Conservation (phyloP, 306 rosid species). For the Rubus idaeus region DNA sequence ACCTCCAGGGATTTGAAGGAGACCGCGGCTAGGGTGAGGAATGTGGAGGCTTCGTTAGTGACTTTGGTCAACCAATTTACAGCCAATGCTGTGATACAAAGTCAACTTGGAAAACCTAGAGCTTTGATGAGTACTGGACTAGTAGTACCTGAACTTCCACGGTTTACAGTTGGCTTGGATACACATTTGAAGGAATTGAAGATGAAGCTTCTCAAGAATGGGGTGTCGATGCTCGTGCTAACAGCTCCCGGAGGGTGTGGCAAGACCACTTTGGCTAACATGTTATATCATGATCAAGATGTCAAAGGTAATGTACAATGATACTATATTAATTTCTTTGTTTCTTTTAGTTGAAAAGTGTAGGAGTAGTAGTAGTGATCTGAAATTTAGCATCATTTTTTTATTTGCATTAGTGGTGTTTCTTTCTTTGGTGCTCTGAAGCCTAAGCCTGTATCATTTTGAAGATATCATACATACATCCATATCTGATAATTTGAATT, state of each 20-base stretch:
- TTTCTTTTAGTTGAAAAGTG: neutral
- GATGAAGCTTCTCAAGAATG: slow-evolving; percentile 30
- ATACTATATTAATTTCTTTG: neutral
- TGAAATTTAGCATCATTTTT: neutral
- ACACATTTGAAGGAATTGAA: slow-evolving; percentile 44
- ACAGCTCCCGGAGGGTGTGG: slow-evolving; percentile 54
- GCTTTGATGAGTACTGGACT: slow-evolving; percentile 7
- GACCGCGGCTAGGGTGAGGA: neutral
- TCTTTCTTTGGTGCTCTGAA: no score
- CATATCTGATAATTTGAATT: neutral
- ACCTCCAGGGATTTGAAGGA: slow-evolving; percentile 17
- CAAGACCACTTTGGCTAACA: slow-evolving; percentile 47
- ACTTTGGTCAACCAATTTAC: neutral
- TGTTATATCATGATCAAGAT: slow-evolving; percentile 45
- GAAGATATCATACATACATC: neutral
- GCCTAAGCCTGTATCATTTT: neutral
- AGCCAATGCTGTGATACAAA: no score
- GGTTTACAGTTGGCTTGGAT: slow-evolving; percentile 49
- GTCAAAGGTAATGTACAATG: slow-evolving; percentile 33
- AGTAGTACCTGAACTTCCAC: slow-evolving; percentile 36
- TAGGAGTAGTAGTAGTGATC: neutral
- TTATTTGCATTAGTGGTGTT: neutral
- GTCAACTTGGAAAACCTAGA: neutral
- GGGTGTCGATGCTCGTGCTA: slow-evolving; percentile 30
- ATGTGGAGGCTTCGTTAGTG: neutral